Conservation (phyloP, 768 basidiomycete genomes). For the Leccinum imitatum region DNA sequence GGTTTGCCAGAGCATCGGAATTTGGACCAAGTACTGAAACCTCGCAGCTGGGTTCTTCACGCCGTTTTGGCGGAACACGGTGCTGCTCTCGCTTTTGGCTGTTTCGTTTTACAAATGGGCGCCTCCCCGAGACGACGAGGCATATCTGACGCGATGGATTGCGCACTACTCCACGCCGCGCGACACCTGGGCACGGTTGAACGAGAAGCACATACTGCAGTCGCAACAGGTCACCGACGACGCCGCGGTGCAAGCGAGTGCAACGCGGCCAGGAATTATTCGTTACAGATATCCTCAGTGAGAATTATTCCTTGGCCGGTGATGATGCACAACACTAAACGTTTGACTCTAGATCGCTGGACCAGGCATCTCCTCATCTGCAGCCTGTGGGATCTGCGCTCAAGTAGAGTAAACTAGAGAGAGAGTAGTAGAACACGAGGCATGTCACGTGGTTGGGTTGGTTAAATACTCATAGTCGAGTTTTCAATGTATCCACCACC, state of each 20-base stretch:
- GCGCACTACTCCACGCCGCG: conserved; percentile 52
- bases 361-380: conserved; percentile 60
- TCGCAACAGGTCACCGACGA: conserved; percentile 41
- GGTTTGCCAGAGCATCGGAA: conserved; percentile 39
- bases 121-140: conserved; percentile 58
- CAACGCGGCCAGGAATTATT: conserved; percentile 49
- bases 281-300: conserved; percentile 75
- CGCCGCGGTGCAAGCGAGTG: conserved; percentile 42
- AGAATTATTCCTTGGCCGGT: conserved; percentile 31
- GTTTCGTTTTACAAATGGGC: conserved; percentile 68
- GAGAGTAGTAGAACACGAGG: neutral
- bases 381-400: conserved; percentile 52
- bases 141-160: conserved; percentile 67
- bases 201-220: conserved; percentile 53
- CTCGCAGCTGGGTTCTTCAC: conserved; percentile 51
- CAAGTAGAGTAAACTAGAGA: neutral
- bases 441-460: conserved; percentile 25
- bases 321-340: conserved; percentile 4
- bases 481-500: neutral
- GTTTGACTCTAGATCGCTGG: conserved; percentile 45
- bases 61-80: conserved; percentile 65
- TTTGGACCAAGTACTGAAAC: conserved; percentile 7
- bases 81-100: conserved; percentile 49
- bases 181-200: conserved; percentile 54
- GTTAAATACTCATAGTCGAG: conserved; percentile 2